Base-by-base conservation (phyloP, 1,284 basidiomycete genomes). In the Rhodotorula sp. region DNA sequence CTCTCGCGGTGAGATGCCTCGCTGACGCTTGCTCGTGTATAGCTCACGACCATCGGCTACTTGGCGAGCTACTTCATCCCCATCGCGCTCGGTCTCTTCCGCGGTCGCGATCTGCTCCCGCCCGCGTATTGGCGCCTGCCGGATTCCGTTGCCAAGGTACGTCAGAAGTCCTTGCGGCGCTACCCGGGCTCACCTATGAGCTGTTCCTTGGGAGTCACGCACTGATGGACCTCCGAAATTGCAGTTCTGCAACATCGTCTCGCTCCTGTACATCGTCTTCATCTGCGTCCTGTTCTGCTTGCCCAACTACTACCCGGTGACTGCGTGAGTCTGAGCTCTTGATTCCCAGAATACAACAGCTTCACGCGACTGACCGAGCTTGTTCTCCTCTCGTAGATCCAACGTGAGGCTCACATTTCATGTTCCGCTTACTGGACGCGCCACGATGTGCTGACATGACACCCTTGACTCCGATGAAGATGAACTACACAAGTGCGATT, bases 271-370 rank as follows among this genome's bases (percentile, higher is more conserved):
- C 63, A 61, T 64, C 47, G 47, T 59, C 15, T 64, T 67, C 59
- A 70, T 70, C 62, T 67, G 61, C 62, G 69, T 70, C 45, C 59
- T 70, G 16, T 70, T 70, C 69, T 70, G 65, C 59, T 16, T 70
- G 16, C 69, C 69, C 1, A 70, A 70, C 62, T 70, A 49, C 59
- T 28, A 64, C 15, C 69, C 69, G 10, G 68, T 69, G 5, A 62
- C 57, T 2, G 31, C 47, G 10, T 61, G 43, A 38, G 31, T 38
- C 21, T 28, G n/a, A 55, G 5, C 3, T 26, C 18, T 15, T 15
- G 16, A 16, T n/a, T 5, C 7, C 50, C 1, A 52, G 21, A 23
- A 2, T 4, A 3, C 12, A 52, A 3, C 4, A 31, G 16, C 31
- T 31, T 34, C 31, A 10, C 28, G 28, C 15, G 7, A 34, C 26